Evolutionary conservation across 768 basidiomycete species (phyloP).

Genomic region (Auricularia sp.): DNA sequence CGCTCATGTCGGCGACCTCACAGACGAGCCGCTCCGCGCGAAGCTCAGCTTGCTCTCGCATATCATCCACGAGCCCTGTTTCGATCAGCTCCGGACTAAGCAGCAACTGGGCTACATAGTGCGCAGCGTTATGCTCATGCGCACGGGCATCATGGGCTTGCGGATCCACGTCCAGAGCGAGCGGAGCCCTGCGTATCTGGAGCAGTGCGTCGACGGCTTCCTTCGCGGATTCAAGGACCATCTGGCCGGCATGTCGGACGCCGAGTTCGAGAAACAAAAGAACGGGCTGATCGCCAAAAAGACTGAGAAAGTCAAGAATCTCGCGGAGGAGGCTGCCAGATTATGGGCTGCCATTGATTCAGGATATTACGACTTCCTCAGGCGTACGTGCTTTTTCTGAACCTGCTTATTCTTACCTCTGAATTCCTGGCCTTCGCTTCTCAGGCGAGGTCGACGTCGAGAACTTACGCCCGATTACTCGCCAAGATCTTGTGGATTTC

Average conservation of each 20-base stretch:
- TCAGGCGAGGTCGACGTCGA: slow-evolving; percentile 67
- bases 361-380: slow-evolving; percentile 79
- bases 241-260: slow-evolving; percentile 58
- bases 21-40: slow-evolving; percentile 56
- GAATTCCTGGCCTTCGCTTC: neutral
- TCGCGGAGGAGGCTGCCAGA: slow-evolving; percentile 64
- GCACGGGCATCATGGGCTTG: slow-evolving; percentile 64
- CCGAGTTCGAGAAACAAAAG: slow-evolving; percentile 73
- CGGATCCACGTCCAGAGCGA: slow-evolving; percentile 87
- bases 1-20: slow-evolving; percentile 62
- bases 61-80: slow-evolving; percentile 84
- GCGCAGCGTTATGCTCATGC: slow-evolving; percentile 29
- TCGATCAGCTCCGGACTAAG: slow-evolving; percentile 82
- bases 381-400: slow-evolving; percentile 43
- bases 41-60: slow-evolving; percentile 64
- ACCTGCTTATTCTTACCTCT: neutral
- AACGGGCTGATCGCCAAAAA: slow-evolving; percentile 67
- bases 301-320: slow-evolving; percentile 81
- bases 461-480: slow-evolving; percentile 52
- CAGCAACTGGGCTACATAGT: slow-evolving; percentile 89
- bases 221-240: slow-evolving; percentile 59
- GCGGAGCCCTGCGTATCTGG: slow-evolving; percentile 66
- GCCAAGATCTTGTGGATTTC: slow-evolving; percentile 62
- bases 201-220: slow-evolving; percentile 83
- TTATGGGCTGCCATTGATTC: slow-evolving; percentile 65